Evolutionary conservation across 2,329 filamentous ascomycete species (phyloP), one percentile per base, ranked within the genome.

Genomic region (Aspergillus fischeri): DNA sequence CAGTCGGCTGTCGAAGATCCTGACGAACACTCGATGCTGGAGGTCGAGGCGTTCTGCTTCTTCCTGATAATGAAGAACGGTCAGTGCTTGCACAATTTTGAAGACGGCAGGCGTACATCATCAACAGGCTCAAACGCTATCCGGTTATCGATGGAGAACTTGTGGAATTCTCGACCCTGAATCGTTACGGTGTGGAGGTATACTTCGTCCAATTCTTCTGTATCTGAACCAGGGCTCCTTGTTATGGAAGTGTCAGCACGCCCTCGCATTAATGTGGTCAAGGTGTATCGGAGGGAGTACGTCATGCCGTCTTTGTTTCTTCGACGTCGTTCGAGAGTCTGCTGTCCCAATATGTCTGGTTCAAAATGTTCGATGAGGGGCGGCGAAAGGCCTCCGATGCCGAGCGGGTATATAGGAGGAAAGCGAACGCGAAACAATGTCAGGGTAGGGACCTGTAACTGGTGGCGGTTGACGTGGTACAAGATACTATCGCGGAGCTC

Each of bases 81-180:
- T 51, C 32, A 29, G 25, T 10, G 21, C 44, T 14, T 27, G 44
- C 44, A 24, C 27, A 27, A 24, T 20, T 50, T 50, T 53, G 27
- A 56, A 45, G 35, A 47, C 24, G 44, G 51, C 48, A 41, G 42
- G 29, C 54, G 49, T 78, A 90, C 89, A 79, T 90, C 87, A 68
- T 91, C 89, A 56, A 89, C 78, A 8, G 89, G 89, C 49, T 79
- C 83, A 64, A 89, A 87, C 69, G 89, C 89, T 60, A 84, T 81
- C 38, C 78, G 78, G 63, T 87, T 84, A 29, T 86, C 80, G 53
- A 91, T 71, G 21, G 88, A 82, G 74, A 87, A 86, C 67, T 81
- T 81, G 63, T 91, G 88, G 70, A 85, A 91, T 49, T 81, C 79
- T 68, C 89, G 81, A 59, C 85, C 85, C 70, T 86, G 78, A 62